Evolutionary conservation across 176 grass and related monocot species (phyloP).

Genomic region (Aegilops longissima): DNA sequence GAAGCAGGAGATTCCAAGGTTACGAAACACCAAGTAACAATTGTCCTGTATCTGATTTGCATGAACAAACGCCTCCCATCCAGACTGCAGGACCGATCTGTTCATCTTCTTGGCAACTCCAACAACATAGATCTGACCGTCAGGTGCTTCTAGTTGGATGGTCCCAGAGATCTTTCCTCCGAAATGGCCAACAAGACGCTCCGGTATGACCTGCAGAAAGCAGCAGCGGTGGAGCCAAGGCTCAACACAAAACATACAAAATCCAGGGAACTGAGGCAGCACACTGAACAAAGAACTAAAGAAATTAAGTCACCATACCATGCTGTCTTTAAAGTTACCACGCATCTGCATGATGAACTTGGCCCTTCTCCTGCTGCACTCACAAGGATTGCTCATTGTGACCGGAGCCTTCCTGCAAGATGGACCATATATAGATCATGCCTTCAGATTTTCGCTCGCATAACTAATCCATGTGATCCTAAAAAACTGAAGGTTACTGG

Average conservation of each 20-base stretch:
- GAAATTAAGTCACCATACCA: neutral
- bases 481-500: neutral
- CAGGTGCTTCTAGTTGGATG: neutral
- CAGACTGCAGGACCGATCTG: neutral
- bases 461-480: neutral
- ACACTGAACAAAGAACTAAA: neutral
- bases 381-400: neutral
- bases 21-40: neutral
- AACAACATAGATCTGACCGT: neutral
- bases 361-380: neutral
- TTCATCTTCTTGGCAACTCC: neutral
- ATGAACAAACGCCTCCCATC: neutral
- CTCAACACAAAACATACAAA: neutral
- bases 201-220: neutral
- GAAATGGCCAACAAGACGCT: neutral
- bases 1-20: neutral
- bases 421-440: neutral
- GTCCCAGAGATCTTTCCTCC: neutral
- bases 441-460: neutral
- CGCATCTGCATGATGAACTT: neutral
- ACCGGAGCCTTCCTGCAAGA: too few species aligned
- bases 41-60: neutral
- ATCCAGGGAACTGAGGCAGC: neutral
- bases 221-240: neutral
- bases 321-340: neutral